Percentiles rank a stretch among this genome's conserved stretches.
These are phyloP conservation scores for Torulaspora franciscae DNA, from an alignment of 805 yeast species.

Conservation along the genomic window DNA sequence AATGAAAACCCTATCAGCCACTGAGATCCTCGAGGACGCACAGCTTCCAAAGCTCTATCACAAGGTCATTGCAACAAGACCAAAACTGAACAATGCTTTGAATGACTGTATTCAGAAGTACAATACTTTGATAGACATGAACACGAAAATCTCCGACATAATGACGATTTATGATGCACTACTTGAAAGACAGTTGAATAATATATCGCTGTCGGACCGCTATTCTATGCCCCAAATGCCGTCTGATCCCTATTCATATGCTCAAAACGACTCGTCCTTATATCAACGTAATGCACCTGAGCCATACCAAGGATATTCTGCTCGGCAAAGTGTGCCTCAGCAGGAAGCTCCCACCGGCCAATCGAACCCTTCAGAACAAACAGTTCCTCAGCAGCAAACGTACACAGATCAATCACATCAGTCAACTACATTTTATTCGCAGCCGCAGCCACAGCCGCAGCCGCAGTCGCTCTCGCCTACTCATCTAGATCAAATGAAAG, in stretches of 20 bases:
- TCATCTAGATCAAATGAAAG: conserved; percentile 9
- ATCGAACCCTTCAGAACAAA: not conserved
- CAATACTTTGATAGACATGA: conserved; percentile 65
- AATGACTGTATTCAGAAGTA: conserved; percentile 55
- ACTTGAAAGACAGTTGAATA: conserved; percentile 52
- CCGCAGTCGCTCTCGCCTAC: conserved; percentile 3
- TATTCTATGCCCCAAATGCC: conserved; percentile 27
- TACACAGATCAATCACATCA: not conserved
- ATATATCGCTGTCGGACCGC: conserved; percentile 36
- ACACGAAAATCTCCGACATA: conserved; percentile 71
- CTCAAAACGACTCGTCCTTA: conserved; percentile 2
- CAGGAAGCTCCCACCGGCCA: not conserved
- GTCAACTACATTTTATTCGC: not conserved
- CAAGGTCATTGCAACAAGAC: conserved; percentile 56
- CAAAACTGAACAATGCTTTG: conserved; percentile 60
- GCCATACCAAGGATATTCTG: too few species aligned
- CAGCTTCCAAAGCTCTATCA: conserved; percentile 44
- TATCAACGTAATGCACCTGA: not conserved
- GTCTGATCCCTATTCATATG: conserved; percentile 25
- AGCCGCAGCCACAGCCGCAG: conserved; percentile 1
- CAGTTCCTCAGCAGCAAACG: conserved; percentile 1
- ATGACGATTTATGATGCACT: conserved; percentile 71
- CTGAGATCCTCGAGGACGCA: conserved; percentile 35
- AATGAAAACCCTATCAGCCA: conserved; percentile 44
- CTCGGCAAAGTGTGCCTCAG: not conserved